A percentile compares a stretch with the other conserved stretches of the same genome.
phyloP scores from a whole-genome alignment of 164 flowering plant species.

The Platanus orientalis region DNA sequence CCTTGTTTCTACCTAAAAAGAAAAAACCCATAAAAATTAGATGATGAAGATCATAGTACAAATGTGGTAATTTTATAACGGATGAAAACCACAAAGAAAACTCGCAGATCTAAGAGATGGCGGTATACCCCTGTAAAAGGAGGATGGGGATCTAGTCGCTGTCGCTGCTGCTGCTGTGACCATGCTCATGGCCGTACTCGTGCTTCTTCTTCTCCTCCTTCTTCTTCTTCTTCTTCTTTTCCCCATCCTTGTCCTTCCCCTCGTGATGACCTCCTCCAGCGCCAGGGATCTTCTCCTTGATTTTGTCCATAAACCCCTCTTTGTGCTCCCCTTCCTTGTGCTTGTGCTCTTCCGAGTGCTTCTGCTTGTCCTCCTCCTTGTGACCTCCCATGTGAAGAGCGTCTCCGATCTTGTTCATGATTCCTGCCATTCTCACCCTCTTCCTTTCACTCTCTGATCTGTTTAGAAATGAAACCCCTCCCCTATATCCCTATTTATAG shows the following conservation, averaged over 20 bases:
- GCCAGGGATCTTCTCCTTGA: slow-evolving; percentile 52
- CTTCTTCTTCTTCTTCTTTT: slow-evolving; percentile 37
- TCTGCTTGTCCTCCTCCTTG: slow-evolving; percentile 13
- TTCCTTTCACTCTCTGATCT: no score
- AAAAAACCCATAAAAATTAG: no score
- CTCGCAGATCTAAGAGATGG: no score
- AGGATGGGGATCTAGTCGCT: slow-evolving; percentile 24
- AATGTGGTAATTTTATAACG: no score
- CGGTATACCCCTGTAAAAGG: no score
- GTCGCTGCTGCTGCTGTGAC: slow-evolving; percentile 41
- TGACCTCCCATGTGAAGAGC: slow-evolving; percentile 52
- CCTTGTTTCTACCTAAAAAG: no score
- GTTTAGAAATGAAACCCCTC: no score
- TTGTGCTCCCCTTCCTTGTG: slow-evolving; percentile 18
- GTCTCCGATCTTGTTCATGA: slow-evolving; percentile 53
- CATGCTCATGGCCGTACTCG: slow-evolving; percentile 21
- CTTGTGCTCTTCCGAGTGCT: not conserved
- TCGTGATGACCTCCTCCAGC: slow-evolving; percentile 16
- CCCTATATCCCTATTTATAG: no score
- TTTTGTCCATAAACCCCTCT: slow-evolving; percentile 44
- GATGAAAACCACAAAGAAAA: no score
- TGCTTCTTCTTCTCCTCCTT: slow-evolving; percentile 12
- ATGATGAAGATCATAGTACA: no score
- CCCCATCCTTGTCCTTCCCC: not conserved
- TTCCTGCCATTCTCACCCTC: slow-evolving; percentile 45